Evolutionary conservation across 495 filamentous ascomycete genomes (phyloP), one percentile per base, ranked within the genome.

Genomic region (Parathielavia hyrcaniae): DNA sequence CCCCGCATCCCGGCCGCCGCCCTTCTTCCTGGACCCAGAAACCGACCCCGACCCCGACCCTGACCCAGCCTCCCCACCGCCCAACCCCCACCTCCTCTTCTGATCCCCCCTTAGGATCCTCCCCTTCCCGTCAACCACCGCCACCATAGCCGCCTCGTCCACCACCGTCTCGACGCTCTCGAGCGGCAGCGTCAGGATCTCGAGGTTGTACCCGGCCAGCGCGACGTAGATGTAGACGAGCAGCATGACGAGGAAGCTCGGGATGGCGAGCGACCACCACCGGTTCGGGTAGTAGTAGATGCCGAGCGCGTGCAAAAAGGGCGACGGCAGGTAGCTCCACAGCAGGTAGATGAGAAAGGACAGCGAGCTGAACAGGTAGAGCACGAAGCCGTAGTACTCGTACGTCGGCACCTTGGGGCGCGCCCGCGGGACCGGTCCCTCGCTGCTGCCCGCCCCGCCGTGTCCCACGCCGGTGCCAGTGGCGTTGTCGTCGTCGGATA

Each of bases 321-420:
- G 88, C 19, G 88, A 89, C 0, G 93, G 93, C 4, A 96, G 85
- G 69, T 90, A 97, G 13, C 88, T 86, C 93, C 95, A 98, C 3
- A 97, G 80, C 11, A 97, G 77, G 69, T 97, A 97, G 50, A 96
- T 86, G 26, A 91, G 70, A 68, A 97, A 97, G 1, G 81, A 83
- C 39, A 91, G 74, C 14, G 81, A 86, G 38, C 85, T 88, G 64
- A 88, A 86, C 26, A 98, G 79, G 70, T 98, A 97, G 26, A 98
- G 80, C 50, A 93, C 91, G 73, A 98, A 97, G 61, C 93, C 93
- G 69, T 98, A 97, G 80, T 98, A 98, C 68, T 98, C 93, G 71
- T 98, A 97, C 0, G 93, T 98, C 10, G 93, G 93, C 1, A 97
- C 91, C 63, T 91, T 91, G 0, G 93, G 93, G 44, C 86, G 86